phyloP scores from a whole-genome alignment of 2,329 filamentous ascomycete species.

The Curvularia eragrostidis region DNA sequence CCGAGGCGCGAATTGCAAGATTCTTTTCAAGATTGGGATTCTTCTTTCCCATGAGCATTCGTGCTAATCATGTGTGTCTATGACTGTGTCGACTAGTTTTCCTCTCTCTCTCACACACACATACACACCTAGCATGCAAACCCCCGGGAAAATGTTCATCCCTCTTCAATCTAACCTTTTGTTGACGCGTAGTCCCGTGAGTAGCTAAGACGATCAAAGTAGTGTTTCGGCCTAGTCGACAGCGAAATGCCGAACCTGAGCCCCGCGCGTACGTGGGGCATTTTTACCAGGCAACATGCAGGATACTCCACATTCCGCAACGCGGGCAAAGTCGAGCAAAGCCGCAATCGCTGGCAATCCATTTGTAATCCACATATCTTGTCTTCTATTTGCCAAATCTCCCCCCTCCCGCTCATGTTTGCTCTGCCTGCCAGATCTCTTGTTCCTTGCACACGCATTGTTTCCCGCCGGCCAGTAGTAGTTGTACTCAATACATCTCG shows the following conservation, averaged over 20 bases:
- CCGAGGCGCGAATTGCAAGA: not conserved
- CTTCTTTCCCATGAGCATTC: not conserved
- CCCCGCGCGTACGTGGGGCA: slow-evolving; percentile 22
- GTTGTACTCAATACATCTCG: too few species aligned
- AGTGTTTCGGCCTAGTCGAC: not conserved
- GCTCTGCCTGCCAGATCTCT: not conserved
- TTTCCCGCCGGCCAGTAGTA: not conserved
- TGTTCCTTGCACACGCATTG: slow-evolving; percentile 6
- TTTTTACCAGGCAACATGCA: not conserved
- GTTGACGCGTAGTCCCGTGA: slow-evolving; percentile 16
- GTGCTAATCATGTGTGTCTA: not conserved
- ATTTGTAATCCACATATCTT: slow-evolving; percentile 7
- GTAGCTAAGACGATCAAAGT: too few species aligned
- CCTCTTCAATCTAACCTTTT: not conserved
- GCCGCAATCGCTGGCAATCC: slow-evolving; percentile 1
- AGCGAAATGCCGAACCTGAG: slow-evolving; percentile 14
- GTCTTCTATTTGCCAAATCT: not conserved
- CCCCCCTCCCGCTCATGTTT: not conserved
- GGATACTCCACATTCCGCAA: slow-evolving; percentile 5
- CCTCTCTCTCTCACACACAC: not conserved
- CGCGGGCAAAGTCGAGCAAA: too few species aligned
- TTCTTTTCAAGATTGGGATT: not conserved
- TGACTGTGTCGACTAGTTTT: not conserved
- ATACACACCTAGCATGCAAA: too few species aligned
- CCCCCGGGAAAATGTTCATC: not conserved